phyloP scores from a whole-genome alignment of 352 stramenopile species.

The Lagenidium giganteum region DNA sequence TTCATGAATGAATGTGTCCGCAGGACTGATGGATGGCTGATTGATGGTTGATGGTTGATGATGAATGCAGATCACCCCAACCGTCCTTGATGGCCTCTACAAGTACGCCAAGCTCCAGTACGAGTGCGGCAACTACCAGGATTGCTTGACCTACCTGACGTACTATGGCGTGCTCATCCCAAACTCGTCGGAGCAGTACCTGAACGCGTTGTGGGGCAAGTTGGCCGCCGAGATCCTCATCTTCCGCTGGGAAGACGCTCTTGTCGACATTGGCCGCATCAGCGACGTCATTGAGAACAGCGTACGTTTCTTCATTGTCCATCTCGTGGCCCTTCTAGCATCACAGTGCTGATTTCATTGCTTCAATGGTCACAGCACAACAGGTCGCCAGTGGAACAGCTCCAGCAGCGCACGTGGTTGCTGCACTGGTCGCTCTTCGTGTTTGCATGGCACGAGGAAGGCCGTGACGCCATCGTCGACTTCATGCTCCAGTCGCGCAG shows the following conservation, averaged over 20 bases:
- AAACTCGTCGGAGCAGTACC: slow-evolving; percentile 80
- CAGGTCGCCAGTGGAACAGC: slow-evolving; percentile 87
- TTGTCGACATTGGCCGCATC: slow-evolving; percentile 91
- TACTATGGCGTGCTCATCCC: slow-evolving; percentile 88
- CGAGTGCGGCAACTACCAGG: slow-evolving; percentile 96
- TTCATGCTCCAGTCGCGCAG: slow-evolving; percentile 92
- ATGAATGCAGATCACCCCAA: slow-evolving; percentile 67
- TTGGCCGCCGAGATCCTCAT: slow-evolving; percentile 95
- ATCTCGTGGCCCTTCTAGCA: background rate
- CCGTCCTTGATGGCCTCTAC: slow-evolving; percentile 90
- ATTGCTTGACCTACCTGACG: slow-evolving; percentile 85
- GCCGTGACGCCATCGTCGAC: slow-evolving; percentile 95
- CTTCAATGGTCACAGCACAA: slow-evolving; percentile 27
- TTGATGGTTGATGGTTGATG: background rate
- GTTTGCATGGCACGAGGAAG: slow-evolving; percentile 90
- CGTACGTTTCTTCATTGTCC: slow-evolving; percentile 42
- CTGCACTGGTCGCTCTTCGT: slow-evolving; percentile 99
- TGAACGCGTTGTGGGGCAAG: slow-evolving; percentile 95
- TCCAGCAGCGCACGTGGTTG: slow-evolving; percentile 98
- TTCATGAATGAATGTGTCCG: background rate
- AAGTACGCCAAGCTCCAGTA: slow-evolving; percentile 96
- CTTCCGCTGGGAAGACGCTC: slow-evolving; percentile 94
- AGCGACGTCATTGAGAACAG: slow-evolving; percentile 93
- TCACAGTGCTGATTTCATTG: background rate
- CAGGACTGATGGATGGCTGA: background rate